Conservation (phyloP, 192 early-diverging fungal species). For the Mortierella antarctica region DNA sequence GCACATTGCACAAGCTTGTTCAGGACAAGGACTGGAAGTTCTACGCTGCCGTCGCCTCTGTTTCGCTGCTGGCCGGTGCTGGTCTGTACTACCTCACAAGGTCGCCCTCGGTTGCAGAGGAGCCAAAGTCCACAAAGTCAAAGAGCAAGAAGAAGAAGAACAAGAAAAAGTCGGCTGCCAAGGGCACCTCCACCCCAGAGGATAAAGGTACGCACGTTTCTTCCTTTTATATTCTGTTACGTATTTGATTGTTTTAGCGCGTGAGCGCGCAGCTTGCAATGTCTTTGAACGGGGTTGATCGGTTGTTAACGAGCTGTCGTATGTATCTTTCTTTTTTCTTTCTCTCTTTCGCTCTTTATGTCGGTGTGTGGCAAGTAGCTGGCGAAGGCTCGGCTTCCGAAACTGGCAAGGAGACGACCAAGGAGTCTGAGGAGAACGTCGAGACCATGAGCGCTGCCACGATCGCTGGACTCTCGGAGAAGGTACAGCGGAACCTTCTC, state of each 20-base stretch:
- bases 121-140: conserved; percentile 51
- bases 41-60: conserved; percentile 71
- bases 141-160: conserved; percentile 58
- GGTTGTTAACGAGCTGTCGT: background rate
- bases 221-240: conserved; percentile 4
- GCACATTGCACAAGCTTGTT: conserved; percentile 61
- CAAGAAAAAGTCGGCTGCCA: conserved; percentile 44
- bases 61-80: conserved; percentile 66
- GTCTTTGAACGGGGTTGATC: no score
- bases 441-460: conserved; percentile 50
- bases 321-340: background rate
- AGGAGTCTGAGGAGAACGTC: conserved; percentile 29
- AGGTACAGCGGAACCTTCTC: conserved; percentile 23
- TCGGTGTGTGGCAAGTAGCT: background rate
- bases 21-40: conserved; percentile 78
- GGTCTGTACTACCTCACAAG: conserved; percentile 74
- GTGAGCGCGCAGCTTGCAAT: background rate
- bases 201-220: conserved; percentile 17
- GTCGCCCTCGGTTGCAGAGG: conserved; percentile 43
- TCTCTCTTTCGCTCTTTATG: background rate
- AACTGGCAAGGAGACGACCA: conserved; percentile 17
- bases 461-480: conserved; percentile 45
- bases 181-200: conserved; percentile 26
- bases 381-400: conserved; percentile 16
- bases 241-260: background rate